Base-by-base conservation (phyloP, 805 yeast genomes). In the Schwanniomyces pseudopolymorphus region DNA sequence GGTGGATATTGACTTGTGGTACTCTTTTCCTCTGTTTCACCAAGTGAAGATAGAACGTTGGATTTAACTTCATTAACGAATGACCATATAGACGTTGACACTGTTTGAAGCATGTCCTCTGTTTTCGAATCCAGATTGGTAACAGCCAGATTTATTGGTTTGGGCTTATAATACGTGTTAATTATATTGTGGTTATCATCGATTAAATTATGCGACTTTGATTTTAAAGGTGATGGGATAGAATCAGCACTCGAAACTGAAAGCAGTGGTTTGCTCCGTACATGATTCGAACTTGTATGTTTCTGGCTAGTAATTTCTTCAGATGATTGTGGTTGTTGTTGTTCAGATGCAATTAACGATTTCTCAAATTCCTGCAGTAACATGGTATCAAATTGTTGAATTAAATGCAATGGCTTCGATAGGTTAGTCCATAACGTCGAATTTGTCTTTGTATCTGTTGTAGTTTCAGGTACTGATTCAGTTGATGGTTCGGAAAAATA, bases 311-410 rank as follows among this genome's bases (percentile, higher is more conserved):
- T 7, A 6, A 3, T 9, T 19, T 28, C 35, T 14, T 19, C 7
- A 7, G 25, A 9, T 13, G 39, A 4, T 11, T 33, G 33, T 14
- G 28, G n/a, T 8, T 22, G 27, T 14, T 35, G 33, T 5, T 27
- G 22, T 26, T 42, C 33, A 5, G 31, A 19, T 17, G 56, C 45
- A 16, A 49, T 42, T n/a, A 64, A 46, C 2, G 67, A 61, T 50
- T 76, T 80, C 52, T 84, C 90, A 46, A 85, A 70, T 59, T 85
- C 90, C 47, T 74, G 78, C 57, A 81, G 88, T 26, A 85, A 67
- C 62, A 83, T 69, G 44, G 78, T 80, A 59, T 85, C 92, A 56
- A 85, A 77, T 50, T 83, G 88, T 53, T 83, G 88, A 40, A 85
- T 72, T 43, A 84, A 69, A 39, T 73, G 78, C 38, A 85, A 67